Evolutionary conservation across 805 yeast genomes (phyloP).

Genomic region (Kodamaea nitidulidarum): DNA sequence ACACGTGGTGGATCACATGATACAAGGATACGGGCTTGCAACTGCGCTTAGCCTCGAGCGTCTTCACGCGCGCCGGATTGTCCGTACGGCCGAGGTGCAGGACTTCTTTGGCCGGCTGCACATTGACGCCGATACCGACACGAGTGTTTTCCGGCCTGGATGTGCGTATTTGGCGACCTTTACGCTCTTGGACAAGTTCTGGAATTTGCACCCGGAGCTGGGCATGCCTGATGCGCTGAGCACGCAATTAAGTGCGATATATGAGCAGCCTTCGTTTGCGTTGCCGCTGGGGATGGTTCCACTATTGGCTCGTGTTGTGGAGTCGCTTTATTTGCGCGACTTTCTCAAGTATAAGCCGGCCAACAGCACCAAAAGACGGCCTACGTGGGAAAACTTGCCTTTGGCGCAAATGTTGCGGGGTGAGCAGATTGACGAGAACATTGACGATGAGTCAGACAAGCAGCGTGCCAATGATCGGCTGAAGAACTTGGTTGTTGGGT

Average conservation of each 20-base stretch:
- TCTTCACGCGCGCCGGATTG: slow-evolving; percentile 43
- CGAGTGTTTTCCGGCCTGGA: slow-evolving; percentile 17
- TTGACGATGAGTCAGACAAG: slow-evolving; percentile 18
- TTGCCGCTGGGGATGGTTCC: slow-evolving; percentile 81
- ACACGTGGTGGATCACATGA: slow-evolving; percentile 48
- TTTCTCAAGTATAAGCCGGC: slow-evolving; percentile 42
- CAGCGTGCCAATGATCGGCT: slow-evolving; percentile 6
- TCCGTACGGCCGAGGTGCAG: slow-evolving; percentile 10
- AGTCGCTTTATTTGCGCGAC: slow-evolving; percentile 59
- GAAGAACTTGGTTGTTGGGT: slow-evolving; percentile 43
- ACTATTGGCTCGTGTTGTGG: slow-evolving; percentile 61
- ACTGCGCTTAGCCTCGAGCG: slow-evolving; percentile 45
- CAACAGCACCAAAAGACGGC: slow-evolving; percentile 31
- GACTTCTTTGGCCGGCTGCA: slow-evolving; percentile 7
- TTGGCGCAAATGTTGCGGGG: slow-evolving; percentile 41
- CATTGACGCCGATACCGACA: slow-evolving; percentile 12
- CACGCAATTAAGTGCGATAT: slow-evolving; percentile 21
- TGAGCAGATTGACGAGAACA: slow-evolving; percentile 33
- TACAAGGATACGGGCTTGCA: slow-evolving; percentile 62
- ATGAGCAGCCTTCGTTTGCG: slow-evolving; percentile 54
- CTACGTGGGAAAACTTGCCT: slow-evolving; percentile 44
- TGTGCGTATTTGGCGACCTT: slow-evolving; percentile 30
- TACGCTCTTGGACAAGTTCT: slow-evolving; percentile 37
- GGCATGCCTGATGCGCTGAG: slow-evolving; percentile 1
- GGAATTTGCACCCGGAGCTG: slow-evolving; percentile 48